phyloP scores from a whole-genome alignment of 495 filamentous ascomycete genomes.

The Xylaria acuta region DNA sequence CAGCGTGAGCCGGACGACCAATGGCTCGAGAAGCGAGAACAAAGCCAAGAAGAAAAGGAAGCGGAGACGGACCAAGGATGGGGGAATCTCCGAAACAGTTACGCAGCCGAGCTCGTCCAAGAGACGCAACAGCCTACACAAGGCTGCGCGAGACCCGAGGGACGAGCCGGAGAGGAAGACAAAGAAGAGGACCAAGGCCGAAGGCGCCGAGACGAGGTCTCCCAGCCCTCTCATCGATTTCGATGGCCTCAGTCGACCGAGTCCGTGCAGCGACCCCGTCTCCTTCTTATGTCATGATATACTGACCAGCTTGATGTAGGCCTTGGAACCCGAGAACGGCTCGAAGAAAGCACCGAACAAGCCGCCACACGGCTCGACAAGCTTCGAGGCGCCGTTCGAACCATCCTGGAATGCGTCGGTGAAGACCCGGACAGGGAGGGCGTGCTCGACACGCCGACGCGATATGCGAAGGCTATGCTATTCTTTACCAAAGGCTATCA shows the following conservation, averaged over 20 bases:
- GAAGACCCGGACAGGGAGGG: slow-evolving; percentile 95
- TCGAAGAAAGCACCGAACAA: slow-evolving; percentile 80
- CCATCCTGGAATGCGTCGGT: slow-evolving; percentile 93
- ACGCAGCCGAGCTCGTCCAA: slow-evolving; percentile 37
- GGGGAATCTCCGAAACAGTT: slow-evolving; percentile 38
- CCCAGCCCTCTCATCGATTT: slow-evolving; percentile 75
- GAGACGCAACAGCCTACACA: slow-evolving; percentile 63
- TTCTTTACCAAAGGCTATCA: slow-evolving; percentile 99
- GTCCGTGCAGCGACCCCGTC: slow-evolving; percentile 46
- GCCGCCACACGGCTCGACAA: slow-evolving; percentile 72
- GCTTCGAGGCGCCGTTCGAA: slow-evolving; percentile 83
- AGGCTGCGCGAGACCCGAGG: slow-evolving; percentile 73
- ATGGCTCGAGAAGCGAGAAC: slow-evolving; percentile 25
- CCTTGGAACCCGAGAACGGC: slow-evolving; percentile 76
- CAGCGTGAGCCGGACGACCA: slow-evolving; percentile 29
- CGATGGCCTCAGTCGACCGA: slow-evolving; percentile 75
- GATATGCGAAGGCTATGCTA: slow-evolving; percentile 96
- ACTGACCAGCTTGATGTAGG: slow-evolving; percentile 52
- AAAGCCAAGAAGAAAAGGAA: slow-evolving; percentile 38
- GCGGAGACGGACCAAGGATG: slow-evolving; percentile 35
- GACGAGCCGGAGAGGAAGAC: slow-evolving; percentile 65
- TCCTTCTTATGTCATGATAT: slow-evolving; percentile 24
- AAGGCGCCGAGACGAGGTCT: slow-evolving; percentile 43
- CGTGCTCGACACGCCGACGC: slow-evolving; percentile 80
- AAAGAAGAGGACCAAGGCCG: slow-evolving; percentile 45